Base-by-base conservation (phyloP, 306 rosid species). In the Acmispon strigosus region DNA sequence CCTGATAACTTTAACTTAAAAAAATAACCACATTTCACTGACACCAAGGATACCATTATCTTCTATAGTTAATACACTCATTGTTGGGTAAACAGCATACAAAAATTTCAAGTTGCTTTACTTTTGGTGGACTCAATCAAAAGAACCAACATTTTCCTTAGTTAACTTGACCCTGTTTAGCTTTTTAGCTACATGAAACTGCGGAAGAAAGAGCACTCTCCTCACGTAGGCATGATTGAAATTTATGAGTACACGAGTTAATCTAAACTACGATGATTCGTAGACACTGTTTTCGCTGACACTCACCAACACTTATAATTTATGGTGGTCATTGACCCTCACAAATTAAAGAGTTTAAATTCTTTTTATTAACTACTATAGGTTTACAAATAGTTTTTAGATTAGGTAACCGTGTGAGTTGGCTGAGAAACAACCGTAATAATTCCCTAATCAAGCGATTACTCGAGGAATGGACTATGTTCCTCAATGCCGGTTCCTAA, bases 71-170 rank as follows among this genome's bases (percentile, higher is more conserved):
- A 74, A 87, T 74, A 70, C 56, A 66, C 45, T 65, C 37, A 32
- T 67, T 91, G 97, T 83, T 84, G 82, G 78, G 72, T 71, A 85
- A 88, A 84, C 80, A 81, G 79, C 84, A 62, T 70, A 83, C 85
- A 39, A 86, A 78, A 86, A 84, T 76, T 70, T 69, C 81, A 56
- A 70, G 44, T 60, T 55, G 75, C 87, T 80, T 80, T 79, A 56
- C 74, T 42, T 67, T 60, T 48, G 11, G 71, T 20, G 62, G 44
- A 68, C 72, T 75, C 57, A 73, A 32, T 74, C 51, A 55, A 45
- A 62, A n/a, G 42, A 54, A 27, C 27, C 17, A 20, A 43, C 80
- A 70, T 77, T 69, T 82, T 62, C 37, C 51, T 18, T 70, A 65
- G 42, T 73, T 50, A 27, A 32, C 8, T 32, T 32, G 37, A 24